Base-by-base conservation (phyloP, 169 alveolate species). In the Babesia caballi region DNA sequence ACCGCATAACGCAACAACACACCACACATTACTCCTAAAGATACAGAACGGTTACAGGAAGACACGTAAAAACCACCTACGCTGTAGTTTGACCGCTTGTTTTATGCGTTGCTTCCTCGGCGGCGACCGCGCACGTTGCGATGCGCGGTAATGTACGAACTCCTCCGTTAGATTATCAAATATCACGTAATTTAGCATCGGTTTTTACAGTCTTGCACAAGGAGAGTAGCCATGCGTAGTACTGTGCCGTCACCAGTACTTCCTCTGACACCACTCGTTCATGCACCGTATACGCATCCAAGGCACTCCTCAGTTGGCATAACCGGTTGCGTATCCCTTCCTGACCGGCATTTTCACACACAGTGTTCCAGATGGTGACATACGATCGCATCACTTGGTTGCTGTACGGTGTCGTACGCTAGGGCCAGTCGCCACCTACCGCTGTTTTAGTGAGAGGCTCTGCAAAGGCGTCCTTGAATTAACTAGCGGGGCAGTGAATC, bases 121-220 rank as follows among this genome's bases (percentile, higher is more conserved):
- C 5, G 84, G 87, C 15, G 74, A 33, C 3, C 73, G 58, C 33
- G 83, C 72, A 11, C 70, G 72, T 14, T 68, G 66, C 53, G 38
- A 38, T 5, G 50, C 68, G 40, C 87, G 87, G 42, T 30, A 41
- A 19, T 17, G 52, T 30, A 46, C 50, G 25, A 52, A 78, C 41
- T 78, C 87, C 2, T 78, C 78, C 33, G 83, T 69, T 23, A 78
- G n/a, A 68, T 78, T 78, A 35, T 68, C 66, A 47, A 51, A 78
- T 27, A 78, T 78, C 12, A 78, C 25, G 23, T 78, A 70, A 74
- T 25, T 63, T 47, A 23, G 46, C 53, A 78, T 68, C 21, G 12
- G 32, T 49, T 21, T 41, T 53, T 25, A 65, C 28, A 9, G 27
- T 17, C 19, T 15, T 19, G 30, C 17, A 27, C n/a, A 23, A 23